phyloP scores from a whole-genome alignment of 2,329 filamentous ascomycete species.

The Diaporthe ilicicola region DNA sequence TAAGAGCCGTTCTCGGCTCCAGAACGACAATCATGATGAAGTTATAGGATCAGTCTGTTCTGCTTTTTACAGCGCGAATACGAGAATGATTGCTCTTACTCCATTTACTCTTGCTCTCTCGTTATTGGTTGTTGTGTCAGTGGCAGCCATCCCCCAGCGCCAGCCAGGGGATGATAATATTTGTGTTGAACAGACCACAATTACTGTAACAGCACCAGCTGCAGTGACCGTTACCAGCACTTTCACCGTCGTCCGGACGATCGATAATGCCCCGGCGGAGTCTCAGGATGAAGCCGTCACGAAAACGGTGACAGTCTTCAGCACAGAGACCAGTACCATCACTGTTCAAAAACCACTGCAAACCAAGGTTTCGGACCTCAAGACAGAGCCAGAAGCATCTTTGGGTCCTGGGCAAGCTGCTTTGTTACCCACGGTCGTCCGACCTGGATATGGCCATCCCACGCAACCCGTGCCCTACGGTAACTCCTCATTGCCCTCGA shows the following conservation, averaged over 20 bases:
- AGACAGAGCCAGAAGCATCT: background rate
- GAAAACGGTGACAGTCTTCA: conserved; percentile 24
- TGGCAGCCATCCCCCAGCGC: conserved; percentile 23
- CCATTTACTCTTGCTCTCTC: conserved; percentile 11
- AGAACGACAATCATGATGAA: background rate
- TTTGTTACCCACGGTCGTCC: background rate
- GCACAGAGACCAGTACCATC: conserved; percentile 5
- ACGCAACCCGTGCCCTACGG: background rate
- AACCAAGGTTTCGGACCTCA: background rate
- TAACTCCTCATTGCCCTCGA: background rate
- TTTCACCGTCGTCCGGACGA: conserved; percentile 4
- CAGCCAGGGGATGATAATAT: conserved; percentile 6
- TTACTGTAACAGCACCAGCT: conserved; percentile 7
- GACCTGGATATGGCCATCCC: background rate
- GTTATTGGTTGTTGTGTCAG: conserved; percentile 5
- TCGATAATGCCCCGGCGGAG: background rate
- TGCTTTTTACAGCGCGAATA: background rate
- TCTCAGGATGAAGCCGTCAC: background rate
- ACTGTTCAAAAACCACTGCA: background rate
- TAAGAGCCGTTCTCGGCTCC: background rate
- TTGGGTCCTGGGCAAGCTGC: background rate
- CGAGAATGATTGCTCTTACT: conserved; percentile 17
- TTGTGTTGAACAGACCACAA: conserved; percentile 12
- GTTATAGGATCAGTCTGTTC: background rate
- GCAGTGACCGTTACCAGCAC: conserved; percentile 1